Evolutionary conservation across 2,329 filamentous ascomycete species (phyloP), one percentile per base, ranked within the genome.

Genomic region (Xylariaceae sp.): DNA sequence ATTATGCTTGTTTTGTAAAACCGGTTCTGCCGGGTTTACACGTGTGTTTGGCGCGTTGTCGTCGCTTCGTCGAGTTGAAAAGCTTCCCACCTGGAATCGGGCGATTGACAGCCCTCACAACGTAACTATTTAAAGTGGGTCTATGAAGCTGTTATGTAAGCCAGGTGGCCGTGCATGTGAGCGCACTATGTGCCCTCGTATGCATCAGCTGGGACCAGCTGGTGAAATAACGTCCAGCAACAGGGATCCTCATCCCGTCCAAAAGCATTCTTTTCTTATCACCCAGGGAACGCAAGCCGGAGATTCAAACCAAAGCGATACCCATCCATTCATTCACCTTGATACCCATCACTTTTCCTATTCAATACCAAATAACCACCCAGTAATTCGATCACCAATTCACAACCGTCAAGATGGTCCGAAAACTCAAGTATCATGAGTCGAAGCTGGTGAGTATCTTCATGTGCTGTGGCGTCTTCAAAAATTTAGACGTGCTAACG

Each of bases 401-500:
- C 11, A 30, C 1, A 51, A 49, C 30, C 23, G 51, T 51, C 73
- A 82, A 67, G 23, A 97, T 97, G 94, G 91, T 96, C 67, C 88
- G 94, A 69, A 92, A 96, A 80, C 86, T 99, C 73, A 97, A 97
- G 78, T 85, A 96, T 77, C 93, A 97, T 77, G 94, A 99, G 86
- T 86, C 94, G 74, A 95, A 94, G 82, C 88, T 97, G 73, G 64
- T 65, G 59, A 61, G 59, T 2, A 18, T 30, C 23, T 30, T 34
- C 10, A 11, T 37, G n/a, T 13, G 10, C n/a, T 13, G 9, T 17
- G 11, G 23, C 23, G 4, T n/a, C 13, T n/a, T 11, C 10, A 4
- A 54, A 17, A 48, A 50, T 4, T 41, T 41, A 13, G 8, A 53
- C 41, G 15, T 61, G 56, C 61, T 65, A 62, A 65, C 57, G 13